Percentiles rank a stretch among this genome's conserved stretches.
phyloP scores from a whole-genome alignment of 768 basidiomycete species.

The Asterophora parasitica region DNA sequence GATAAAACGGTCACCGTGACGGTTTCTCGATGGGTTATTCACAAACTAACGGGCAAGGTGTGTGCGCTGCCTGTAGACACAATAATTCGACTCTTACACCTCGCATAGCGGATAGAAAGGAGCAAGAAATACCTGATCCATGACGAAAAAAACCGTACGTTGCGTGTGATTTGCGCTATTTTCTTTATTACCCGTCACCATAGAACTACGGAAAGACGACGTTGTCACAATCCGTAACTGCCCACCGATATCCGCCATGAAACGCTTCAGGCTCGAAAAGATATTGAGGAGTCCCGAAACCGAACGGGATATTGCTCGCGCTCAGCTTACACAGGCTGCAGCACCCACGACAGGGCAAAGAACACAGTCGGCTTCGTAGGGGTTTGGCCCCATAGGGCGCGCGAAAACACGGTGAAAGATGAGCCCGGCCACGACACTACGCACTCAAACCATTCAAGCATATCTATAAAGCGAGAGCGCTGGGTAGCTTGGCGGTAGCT shows the following conservation, averaged over 20 bases:
- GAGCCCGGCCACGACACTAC: background rate
- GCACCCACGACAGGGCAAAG: slow-evolving; percentile 8
- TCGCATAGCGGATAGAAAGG: slow-evolving; percentile 58
- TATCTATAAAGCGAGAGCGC: slow-evolving; percentile 8
- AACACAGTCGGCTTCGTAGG: background rate
- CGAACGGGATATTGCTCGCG: slow-evolving; percentile 43
- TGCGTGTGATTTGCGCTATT: background rate
- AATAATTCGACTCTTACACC: background rate
- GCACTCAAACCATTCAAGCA: background rate
- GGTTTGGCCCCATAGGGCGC: background rate
- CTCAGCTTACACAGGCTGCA: slow-evolving; percentile 16
- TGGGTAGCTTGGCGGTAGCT: slow-evolving; percentile 3
- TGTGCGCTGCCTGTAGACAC: slow-evolving; percentile 13
- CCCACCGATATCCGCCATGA: slow-evolving; percentile 72
- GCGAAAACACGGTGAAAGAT: background rate
- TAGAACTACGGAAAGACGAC: slow-evolving; percentile 66
- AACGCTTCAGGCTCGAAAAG: slow-evolving; percentile 68
- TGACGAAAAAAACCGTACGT: slow-evolving; percentile 67
- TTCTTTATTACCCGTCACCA: slow-evolving; percentile 4
- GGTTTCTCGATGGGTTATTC: slow-evolving; percentile 68
- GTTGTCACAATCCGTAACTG: slow-evolving; percentile 77
- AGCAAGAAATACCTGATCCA: slow-evolving; percentile 78
- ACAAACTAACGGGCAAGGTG: slow-evolving; percentile 76
- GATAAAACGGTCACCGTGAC: slow-evolving; percentile 82
- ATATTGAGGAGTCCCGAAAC: slow-evolving; percentile 65